A percentile compares a stretch with the other conserved stretches of the same genome.
phyloP scores from a whole-genome alignment of 2,329 filamentous ascomycete genomes.

The Calonectria naviculata region DNA sequence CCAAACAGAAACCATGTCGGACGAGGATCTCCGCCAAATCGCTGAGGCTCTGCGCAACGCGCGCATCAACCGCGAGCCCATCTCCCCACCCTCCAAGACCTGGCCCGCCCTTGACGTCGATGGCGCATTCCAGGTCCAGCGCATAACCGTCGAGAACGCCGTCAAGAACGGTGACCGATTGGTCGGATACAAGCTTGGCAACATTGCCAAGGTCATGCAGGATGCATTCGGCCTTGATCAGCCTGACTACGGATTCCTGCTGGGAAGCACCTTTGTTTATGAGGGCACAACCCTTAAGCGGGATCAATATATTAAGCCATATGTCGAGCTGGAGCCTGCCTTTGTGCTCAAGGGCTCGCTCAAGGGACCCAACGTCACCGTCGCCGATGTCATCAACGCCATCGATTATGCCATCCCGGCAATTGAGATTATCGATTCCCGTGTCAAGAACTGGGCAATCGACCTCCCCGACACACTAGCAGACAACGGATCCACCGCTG shows the following conservation, averaged over 20 bases:
- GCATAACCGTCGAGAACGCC: conserved; percentile 33
- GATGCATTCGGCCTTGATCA: conserved; percentile 42
- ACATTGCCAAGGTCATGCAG: conserved; percentile 45
- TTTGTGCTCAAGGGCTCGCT: conserved; percentile 39
- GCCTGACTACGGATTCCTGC: conserved; percentile 42
- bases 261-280: conserved; percentile 38
- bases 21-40: conserved; percentile 20
- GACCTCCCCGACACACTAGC: conserved; percentile 39
- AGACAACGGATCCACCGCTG: conserved; percentile 39
- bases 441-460: conserved; percentile 41
- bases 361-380: conserved; percentile 38
- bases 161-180: conserved; percentile 36
- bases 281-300: conserved; percentile 35
- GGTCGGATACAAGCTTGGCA: conserved; percentile 43
- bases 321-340: conserved; percentile 42
- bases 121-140: conserved; percentile 35
- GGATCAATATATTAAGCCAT: conserved; percentile 39
- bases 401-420: conserved; percentile 43
- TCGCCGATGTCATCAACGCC: conserved; percentile 42
- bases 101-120: conserved; percentile 33
- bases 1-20: neutral
- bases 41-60: conserved; percentile 32
- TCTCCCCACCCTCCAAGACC: conserved; percentile 33
- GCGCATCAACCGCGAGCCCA: conserved; percentile 30
- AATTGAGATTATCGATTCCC: conserved; percentile 43